Evolutionary conservation across 2,329 filamentous ascomycete species (phyloP).

Genomic region (Anisogramma anomala): DNA sequence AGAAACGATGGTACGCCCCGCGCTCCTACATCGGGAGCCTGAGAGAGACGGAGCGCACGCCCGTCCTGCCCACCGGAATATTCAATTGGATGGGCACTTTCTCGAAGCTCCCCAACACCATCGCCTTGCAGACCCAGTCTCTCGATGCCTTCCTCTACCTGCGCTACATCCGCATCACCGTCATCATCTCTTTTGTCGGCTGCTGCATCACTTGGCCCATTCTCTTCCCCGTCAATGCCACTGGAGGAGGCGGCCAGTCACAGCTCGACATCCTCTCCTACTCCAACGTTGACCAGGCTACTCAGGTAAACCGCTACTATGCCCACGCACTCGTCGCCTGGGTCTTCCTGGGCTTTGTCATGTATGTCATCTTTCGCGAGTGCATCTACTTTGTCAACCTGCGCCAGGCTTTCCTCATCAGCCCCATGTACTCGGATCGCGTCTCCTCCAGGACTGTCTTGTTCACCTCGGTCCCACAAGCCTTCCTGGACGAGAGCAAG

Average conservation of each 20-base stretch:
- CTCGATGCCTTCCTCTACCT: slow-evolving; percentile 14
- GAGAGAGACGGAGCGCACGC: slow-evolving; percentile 42
- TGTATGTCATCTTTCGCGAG: slow-evolving; percentile 80
- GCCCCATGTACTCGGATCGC: slow-evolving; percentile 70
- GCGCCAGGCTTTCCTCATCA: slow-evolving; percentile 82
- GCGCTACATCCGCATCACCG: slow-evolving; percentile 13
- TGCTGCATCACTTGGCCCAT: slow-evolving; percentile 78
- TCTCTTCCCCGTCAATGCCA: slow-evolving; percentile 75
- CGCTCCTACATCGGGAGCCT: slow-evolving; percentile 38
- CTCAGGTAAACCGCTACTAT: slow-evolving; percentile 52
- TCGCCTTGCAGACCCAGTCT: slow-evolving; percentile 33
- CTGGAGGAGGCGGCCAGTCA: slow-evolving; percentile 51
- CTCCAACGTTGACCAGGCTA: slow-evolving; percentile 53
- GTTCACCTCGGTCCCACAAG: slow-evolving; percentile 70
- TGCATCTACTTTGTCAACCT: slow-evolving; percentile 86
- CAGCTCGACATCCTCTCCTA: slow-evolving; percentile 73
- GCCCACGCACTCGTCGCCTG: slow-evolving; percentile 73
- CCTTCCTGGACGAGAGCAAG: slow-evolving; percentile 66
- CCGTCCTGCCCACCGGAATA: slow-evolving; percentile 46
- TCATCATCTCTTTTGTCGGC: slow-evolving; percentile 63
- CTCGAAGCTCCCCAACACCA: slow-evolving; percentile 60
- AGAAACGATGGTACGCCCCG: slow-evolving; percentile 38
- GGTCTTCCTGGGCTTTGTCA: slow-evolving; percentile 76
- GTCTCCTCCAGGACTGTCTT: slow-evolving; percentile 86
- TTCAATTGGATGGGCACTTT: slow-evolving; percentile 59